Evolutionary conservation across 495 filamentous ascomycete genomes (phyloP), one percentile per base, ranked within the genome.

Genomic region (Penicillium paxilli): DNA sequence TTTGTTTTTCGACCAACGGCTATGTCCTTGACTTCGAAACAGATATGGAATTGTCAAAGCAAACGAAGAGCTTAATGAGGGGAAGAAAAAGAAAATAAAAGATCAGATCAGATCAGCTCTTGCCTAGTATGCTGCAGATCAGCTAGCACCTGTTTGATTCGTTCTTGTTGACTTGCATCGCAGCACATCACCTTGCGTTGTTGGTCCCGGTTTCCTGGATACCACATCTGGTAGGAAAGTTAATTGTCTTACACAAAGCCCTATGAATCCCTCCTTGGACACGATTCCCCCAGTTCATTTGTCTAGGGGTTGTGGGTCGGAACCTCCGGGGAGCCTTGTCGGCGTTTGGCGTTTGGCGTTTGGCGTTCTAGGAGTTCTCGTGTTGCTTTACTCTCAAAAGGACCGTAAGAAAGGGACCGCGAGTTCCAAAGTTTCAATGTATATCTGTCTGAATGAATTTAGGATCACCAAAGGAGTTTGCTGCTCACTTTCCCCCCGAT

Each of bases 141-240:
- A 33, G 21, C 16, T 28, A 23, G 14, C 17, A 32, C 30, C 25
- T 4, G n/a, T n/a, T 50, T 35, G 33, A 46, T 22, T 42, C 49
- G 25, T 49, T 59, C 41, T 44, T 32, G 37, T 45, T 63, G 63
- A 58, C 57, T 63, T 28, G 63, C 63, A 63, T 60, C 55, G 60
- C 60, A 59, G 55, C 16, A 24, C 47, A 58, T 63, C 49, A 22
- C 63, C 63, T 66, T 66, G 57, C 63, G 54, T 66, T 17, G 23
- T 44, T 42, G 8, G 37, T 60, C 51, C 56, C 63, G 57, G 47
- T 33, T 60, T 38, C 48, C 63, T 47, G 57, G 54, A 55, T 63
- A 57, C 47, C 14, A 47, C 20, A n/a, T 44, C 19, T 40, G 17
- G 50, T 57, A 46, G 52, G 22, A 51, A 54, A 51, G 55, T 41